Percentiles rank a stretch among this genome's conserved stretches.
phyloP scores from a whole-genome alignment of 164 flowering plant species.

The Stephania yunnanensis region DNA sequence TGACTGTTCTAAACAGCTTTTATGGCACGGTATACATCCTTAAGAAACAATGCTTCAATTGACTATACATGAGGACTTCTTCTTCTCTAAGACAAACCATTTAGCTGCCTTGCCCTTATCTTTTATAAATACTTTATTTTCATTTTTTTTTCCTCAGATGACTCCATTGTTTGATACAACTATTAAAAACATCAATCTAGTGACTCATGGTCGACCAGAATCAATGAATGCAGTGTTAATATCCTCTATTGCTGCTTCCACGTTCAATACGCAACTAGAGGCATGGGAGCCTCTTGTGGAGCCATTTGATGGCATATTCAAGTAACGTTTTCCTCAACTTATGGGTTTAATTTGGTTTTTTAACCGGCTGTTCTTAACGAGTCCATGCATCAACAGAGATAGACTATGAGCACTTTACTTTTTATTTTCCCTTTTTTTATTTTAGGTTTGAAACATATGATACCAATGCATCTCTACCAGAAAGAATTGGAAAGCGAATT shows the following conservation, averaged over 20 bases:
- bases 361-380: neutral
- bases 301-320: conserved; percentile 98
- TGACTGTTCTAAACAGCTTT: conserved; percentile 78
- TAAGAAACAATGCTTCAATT: neutral
- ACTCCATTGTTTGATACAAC: conserved; percentile 88
- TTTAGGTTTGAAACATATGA: conserved; percentile 87
- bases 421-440: conserved; percentile 9
- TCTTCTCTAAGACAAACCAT: neutral
- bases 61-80: neutral
- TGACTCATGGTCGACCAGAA: conserved; percentile 79
- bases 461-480: conserved; percentile 29
- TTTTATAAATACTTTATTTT: too few species aligned
- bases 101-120: neutral
- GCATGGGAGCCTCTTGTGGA: conserved; percentile 99
- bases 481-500: conserved; percentile 60
- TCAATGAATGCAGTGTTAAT: conserved; percentile 93
- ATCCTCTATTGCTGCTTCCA: conserved; percentile 94
- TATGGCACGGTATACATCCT: conserved; percentile 75
- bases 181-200: conserved; percentile 83
- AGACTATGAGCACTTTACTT: neutral
- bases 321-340: conserved; percentile 34
- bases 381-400: neutral
- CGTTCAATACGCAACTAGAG: conserved; percentile 83
- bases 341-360: neutral
- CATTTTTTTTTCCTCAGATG: conserved; percentile 48